phyloP scores from a whole-genome alignment of 1,284 basidiomycete species.

The Schizophyllum amplum region DNA sequence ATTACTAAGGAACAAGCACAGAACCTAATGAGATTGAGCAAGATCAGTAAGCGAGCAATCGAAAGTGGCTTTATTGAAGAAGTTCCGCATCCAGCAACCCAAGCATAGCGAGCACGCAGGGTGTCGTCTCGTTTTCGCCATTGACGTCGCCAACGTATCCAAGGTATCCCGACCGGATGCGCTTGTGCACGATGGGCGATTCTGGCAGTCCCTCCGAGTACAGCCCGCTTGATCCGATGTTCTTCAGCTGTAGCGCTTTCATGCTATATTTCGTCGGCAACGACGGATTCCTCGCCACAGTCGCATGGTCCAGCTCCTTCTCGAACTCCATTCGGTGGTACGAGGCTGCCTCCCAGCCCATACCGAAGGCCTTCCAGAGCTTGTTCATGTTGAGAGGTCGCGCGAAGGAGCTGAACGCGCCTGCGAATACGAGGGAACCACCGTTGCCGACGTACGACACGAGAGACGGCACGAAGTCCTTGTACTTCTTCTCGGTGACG shows the following conservation, averaged over 20 bases:
- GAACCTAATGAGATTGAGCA: neutral
- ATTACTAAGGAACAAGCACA: too few species aligned
- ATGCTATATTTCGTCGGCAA: neutral
- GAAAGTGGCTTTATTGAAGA: neutral
- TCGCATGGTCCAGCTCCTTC: neutral
- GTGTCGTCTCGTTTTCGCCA: slow-evolving; percentile 8
- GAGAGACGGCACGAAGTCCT: slow-evolving; percentile 19
- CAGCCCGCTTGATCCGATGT: neutral
- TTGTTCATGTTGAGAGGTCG: neutral
- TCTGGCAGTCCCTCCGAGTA: neutral
- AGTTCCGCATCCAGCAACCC: neutral
- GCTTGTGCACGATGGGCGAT: neutral
- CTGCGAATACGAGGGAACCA: slow-evolving; percentile 24
- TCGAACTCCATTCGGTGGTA: neutral
- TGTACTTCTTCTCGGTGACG: slow-evolving; percentile 14
- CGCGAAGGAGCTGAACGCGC: slow-evolving; percentile 16
- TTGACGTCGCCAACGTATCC: slow-evolving; percentile 16
- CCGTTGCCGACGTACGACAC: slow-evolving; percentile 23
- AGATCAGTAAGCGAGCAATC: neutral
- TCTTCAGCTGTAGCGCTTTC: neutral
- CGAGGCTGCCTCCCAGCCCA: neutral
- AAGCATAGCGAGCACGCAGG: slow-evolving; percentile 11
- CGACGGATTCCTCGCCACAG: neutral
- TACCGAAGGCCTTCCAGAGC: neutral
- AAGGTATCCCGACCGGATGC: slow-evolving; percentile 6